Evolutionary conservation across 352 stramenopile species (phyloP).

Genomic region (Thraustochytrium sp.): DNA sequence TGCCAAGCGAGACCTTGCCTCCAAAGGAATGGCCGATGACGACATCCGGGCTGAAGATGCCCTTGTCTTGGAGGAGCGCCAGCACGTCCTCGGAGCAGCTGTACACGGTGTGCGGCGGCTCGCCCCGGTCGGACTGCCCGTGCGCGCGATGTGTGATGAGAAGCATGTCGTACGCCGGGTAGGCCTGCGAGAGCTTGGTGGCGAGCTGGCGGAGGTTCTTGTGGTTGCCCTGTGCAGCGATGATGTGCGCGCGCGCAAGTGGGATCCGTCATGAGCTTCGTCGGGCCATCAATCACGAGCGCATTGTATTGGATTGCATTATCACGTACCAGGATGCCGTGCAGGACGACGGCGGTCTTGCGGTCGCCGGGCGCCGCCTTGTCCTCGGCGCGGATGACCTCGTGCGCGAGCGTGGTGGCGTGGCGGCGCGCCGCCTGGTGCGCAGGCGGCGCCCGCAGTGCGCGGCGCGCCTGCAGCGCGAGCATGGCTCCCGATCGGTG

Average conservation of each 20-base stretch:
- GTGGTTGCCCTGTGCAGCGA: conserved; percentile 31
- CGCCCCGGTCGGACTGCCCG: conserved; percentile 21
- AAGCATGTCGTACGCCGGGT: conserved; percentile 34
- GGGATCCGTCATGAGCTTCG: not conserved
- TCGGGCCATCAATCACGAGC: not conserved
- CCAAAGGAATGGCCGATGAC: conserved; percentile 45
- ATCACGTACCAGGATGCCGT: conserved; percentile 24
- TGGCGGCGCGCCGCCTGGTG: too few relatives aligned
- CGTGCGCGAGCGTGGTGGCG: not conserved
- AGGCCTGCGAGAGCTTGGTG: conserved; percentile 5
- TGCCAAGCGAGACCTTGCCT: conserved; percentile 32
- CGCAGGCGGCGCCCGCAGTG: too few relatives aligned
- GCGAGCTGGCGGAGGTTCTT: conserved; percentile 33
- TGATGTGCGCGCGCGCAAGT: not conserved
- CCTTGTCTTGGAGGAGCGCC: not conserved
- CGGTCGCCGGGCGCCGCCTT: not conserved
- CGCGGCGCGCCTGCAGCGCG: too few relatives aligned
- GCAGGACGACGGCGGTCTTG: conserved; percentile 28
- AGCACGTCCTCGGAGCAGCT: conserved; percentile 5
- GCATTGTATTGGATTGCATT: not conserved
- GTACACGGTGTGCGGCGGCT: conserved; percentile 27
- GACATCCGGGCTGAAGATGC: not conserved
- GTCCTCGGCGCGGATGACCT: not conserved
- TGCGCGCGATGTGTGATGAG: conserved; percentile 33
- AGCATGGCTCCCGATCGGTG: too few relatives aligned